Percentiles rank a stretch among this genome's conserved stretches.
Evolutionary conservation across 495 filamentous ascomycete genomes (phyloP).

Genomic region (Neurospora cerealis): DNA sequence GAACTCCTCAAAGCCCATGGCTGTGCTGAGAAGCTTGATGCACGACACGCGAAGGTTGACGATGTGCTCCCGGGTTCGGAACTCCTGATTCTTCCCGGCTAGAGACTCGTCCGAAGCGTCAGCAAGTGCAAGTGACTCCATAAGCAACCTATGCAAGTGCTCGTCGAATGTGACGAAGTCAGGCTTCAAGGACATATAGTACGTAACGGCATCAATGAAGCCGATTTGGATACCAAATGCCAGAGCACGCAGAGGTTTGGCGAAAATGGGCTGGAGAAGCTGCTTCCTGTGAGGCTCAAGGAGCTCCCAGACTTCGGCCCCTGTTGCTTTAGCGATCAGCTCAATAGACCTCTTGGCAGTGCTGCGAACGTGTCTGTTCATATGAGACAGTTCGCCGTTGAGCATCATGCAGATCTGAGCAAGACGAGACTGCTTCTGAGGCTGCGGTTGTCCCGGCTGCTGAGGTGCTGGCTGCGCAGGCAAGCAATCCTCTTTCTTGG

Average conservation of each 20-base stretch:
- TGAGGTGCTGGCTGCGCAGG: constrained; percentile 33
- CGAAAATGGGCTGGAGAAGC: constrained; percentile 77
- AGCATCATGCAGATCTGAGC: constrained; percentile 71
- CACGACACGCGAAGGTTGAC: constrained; percentile 88
- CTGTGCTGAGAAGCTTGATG: constrained; percentile 82
- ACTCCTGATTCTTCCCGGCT: constrained; percentile 74
- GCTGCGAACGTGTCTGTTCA: constrained; percentile 87
- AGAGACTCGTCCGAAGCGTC: constrained; percentile 88
- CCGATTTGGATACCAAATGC: constrained; percentile 92
- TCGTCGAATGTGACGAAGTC: constrained; percentile 87
- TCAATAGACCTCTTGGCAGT: constrained; percentile 71
- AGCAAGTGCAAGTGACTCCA: constrained; percentile 84
- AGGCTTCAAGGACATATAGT: constrained; percentile 75
- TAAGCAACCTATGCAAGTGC: constrained; percentile 73
- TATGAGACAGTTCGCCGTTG: constrained; percentile 78
- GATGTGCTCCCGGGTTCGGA: constrained; percentile 82
- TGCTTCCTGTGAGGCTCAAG: constrained; percentile 80
- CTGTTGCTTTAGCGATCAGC: constrained; percentile 67
- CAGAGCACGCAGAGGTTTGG: constrained; percentile 84
- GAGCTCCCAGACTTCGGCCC: constrained; percentile 72
- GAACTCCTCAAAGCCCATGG: constrained; percentile 87
- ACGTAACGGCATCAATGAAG: constrained; percentile 94
- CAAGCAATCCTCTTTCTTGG: constrained; percentile 65
- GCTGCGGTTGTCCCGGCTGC: constrained; percentile 25
- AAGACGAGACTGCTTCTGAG: constrained; percentile 41